Evolutionary conservation across 169 alveolate genomes (phyloP), one percentile per base, ranked within the genome.

Genomic region (Eimeria acervulina): DNA sequence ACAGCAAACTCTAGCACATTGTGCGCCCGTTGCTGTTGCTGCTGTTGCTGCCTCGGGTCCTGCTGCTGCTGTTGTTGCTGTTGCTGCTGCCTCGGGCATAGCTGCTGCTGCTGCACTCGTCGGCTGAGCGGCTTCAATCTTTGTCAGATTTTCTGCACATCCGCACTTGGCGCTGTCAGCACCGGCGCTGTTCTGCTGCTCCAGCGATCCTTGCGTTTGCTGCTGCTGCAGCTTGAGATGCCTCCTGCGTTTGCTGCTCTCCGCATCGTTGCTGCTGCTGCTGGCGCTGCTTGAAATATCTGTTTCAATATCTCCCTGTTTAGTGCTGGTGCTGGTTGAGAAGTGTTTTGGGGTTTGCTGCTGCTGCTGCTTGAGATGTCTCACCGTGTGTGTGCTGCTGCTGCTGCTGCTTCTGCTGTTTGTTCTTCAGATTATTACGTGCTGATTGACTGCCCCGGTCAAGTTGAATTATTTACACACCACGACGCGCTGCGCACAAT

Each of bases 371-470:
- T 13, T 68, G 36, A n/a, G n/a, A n/a, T n/a, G n/a, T n/a, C n/a
- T n/a, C 21, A 40, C 66, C 26, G 61, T 40, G 38, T 74, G 68
- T 7, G 4, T 1, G 90, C 90, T 2, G 68, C 66, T 23, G 90
- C 17, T 7, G 61, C 66, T 80, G 90, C 68, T 80, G 90, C 68
- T 80, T 1, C 66, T 21, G 42, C 33, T 1, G 1, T 68, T 13
- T 68, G 36, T 68, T 31, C n/a, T 51, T 51, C 26, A 93, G 98
- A 97, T 66, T 90, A 97, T n/a, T 99, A 99, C 97, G 95, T 99
- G 87, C 96, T 99, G 92, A 98, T 99, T 68, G 99, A 99, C 72
- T 96, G 99, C 59, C 99, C 99, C 1, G 99, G 99, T 0, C 99
- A 99, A 96, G 99, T 99, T 70, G 99, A 99, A 97, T 96, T 99